phyloP scores from a whole-genome alignment of 257 asterid genomes.

The Cynanchum wilfordii region DNA sequence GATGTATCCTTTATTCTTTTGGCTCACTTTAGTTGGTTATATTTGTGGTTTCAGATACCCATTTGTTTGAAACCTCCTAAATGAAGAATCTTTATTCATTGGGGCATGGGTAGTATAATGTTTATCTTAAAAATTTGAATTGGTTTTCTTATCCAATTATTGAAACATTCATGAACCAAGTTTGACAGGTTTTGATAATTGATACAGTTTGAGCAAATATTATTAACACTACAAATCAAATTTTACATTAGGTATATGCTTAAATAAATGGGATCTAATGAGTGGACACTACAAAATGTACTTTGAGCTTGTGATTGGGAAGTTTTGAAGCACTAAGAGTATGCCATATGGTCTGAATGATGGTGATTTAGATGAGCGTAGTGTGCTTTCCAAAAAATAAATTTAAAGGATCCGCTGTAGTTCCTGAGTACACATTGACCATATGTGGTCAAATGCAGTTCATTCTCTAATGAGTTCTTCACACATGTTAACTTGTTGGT shows the following conservation, averaged over 20 bases:
- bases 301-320: neutral
- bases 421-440: neutral
- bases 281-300: neutral
- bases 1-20: slow-evolving; percentile 61
- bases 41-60: neutral
- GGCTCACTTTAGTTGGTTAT: neutral
- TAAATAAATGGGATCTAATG: neutral
- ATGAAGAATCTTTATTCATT: neutral
- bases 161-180: neutral
- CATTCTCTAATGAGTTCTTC: neutral
- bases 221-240: neutral
- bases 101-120: neutral
- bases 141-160: neutral
- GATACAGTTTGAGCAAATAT: neutral
- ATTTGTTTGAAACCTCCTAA: neutral
- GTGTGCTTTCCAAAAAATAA: neutral
- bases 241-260: neutral
- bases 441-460: too few species aligned
- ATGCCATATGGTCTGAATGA: neutral
- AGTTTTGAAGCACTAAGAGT: neutral
- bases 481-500: neutral
- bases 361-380: neutral
- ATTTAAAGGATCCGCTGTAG: neutral
- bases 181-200: neutral
- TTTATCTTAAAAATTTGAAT: neutral